These are phyloP conservation scores for Castanea mollissima DNA, from an alignment of 306 rosid genomes.

Conservation along the genomic window DNA sequence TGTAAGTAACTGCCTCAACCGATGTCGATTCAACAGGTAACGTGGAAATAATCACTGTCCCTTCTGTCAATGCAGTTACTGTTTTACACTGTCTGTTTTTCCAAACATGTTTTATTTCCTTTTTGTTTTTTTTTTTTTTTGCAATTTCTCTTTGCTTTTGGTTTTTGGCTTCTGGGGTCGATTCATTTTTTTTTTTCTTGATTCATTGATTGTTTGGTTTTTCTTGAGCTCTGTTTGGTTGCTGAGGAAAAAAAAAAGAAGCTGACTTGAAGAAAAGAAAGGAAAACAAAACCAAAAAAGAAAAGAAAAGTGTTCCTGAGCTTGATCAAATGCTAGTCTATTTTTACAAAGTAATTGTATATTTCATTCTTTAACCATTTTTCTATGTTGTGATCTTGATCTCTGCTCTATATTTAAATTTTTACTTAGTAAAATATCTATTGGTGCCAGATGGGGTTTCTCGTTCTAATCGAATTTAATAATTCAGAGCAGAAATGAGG, in stretches of 20 bases:
- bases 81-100: background rate
- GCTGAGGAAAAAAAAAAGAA: slow-evolving; percentile 14
- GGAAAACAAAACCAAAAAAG: background rate
- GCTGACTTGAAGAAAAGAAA: slow-evolving; percentile 22
- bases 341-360: background rate
- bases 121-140: background rate
- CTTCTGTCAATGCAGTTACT: slow-evolving; percentile 11
- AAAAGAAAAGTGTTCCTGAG: background rate
- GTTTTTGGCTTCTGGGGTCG: slow-evolving; percentile 11
- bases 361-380: slow-evolving; percentile 9
- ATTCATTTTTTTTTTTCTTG: slow-evolving; percentile 4
- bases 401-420: background rate
- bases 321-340: slow-evolving; percentile 1
- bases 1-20: slow-evolving; percentile 15
- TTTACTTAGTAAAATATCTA: background rate
- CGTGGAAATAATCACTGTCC: background rate
- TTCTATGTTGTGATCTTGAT: slow-evolving; percentile 26
- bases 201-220: slow-evolving; percentile 18
- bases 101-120: slow-evolving; percentile 23
- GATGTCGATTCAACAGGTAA: slow-evolving; percentile 32
- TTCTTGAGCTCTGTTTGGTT: slow-evolving; percentile 30
- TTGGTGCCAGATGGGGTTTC: background rate
- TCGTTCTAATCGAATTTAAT: background rate
- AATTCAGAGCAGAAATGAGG: slow-evolving; percentile 2
- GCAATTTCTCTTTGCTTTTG: slow-evolving; percentile 25